Evolutionary conservation across 495 filamentous ascomycete genomes (phyloP).

Genomic region (Glonium stellatum): DNA sequence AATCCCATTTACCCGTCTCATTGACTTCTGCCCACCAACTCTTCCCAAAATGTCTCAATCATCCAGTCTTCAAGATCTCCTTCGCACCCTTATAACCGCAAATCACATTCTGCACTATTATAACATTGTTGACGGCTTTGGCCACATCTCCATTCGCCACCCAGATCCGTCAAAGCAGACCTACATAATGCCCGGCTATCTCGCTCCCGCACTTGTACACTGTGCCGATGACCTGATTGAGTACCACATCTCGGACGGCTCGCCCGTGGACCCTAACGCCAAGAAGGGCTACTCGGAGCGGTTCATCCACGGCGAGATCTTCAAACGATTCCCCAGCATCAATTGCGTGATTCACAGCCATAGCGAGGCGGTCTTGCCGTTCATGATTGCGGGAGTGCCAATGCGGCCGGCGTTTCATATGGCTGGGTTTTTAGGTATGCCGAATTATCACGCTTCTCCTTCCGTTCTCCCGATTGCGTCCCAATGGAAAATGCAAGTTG

Average conservation of each 20-base stretch:
- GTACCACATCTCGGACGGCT: slow-evolving; percentile 38
- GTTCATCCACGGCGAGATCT: slow-evolving; percentile 49
- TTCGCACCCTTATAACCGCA: slow-evolving; percentile 21
- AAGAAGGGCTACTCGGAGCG: slow-evolving; percentile 41
- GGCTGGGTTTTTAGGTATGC: slow-evolving; percentile 34
- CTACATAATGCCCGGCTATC: slow-evolving; percentile 43
- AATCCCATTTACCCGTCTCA: not conserved
- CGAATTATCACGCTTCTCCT: too few species aligned
- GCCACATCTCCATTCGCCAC: slow-evolving; percentile 47
- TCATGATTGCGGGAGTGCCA: slow-evolving; percentile 36
- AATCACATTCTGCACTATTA: slow-evolving; percentile 31
- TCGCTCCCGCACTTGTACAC: slow-evolving; percentile 43
- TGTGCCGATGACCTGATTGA: slow-evolving; percentile 40
- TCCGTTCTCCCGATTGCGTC: not conserved
- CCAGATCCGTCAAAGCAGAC: slow-evolving; percentile 25
- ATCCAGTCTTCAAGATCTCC: slow-evolving; percentile 1
- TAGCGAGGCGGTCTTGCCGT: slow-evolving; percentile 42
- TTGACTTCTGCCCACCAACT: not conserved
- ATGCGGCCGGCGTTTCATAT: slow-evolving; percentile 40
- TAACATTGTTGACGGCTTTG: slow-evolving; percentile 45
- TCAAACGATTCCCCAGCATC: slow-evolving; percentile 38
- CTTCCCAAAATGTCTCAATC: not conserved
- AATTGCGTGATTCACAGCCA: slow-evolving; percentile 46
- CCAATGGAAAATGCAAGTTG: not conserved
- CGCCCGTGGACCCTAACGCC: slow-evolving; percentile 34